Base-by-base conservation (phyloP, 83 land plant genomes). In the Picea abies region DNA sequence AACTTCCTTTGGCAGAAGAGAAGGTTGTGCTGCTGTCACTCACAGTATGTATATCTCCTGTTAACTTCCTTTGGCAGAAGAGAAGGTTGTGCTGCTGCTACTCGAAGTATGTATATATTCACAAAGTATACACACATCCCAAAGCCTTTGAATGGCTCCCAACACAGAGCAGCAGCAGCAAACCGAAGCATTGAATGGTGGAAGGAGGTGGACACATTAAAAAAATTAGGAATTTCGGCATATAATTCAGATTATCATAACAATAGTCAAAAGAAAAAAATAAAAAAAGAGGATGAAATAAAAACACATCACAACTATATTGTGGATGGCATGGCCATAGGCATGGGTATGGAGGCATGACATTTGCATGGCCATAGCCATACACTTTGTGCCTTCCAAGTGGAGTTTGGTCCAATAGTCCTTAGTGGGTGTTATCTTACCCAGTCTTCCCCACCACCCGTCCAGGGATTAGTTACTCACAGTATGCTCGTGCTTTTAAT, bases 291-390 rank as follows among this genome's bases (percentile, higher is more conserved):
- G 20, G 14, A 0, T 11, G 0, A 73, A 44, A 44, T 3, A 0
- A 19, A 11, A 44, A n/a, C n/a, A 73, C n/a, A 11, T 20, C n/a
- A 22, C 22, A 22, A 8, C 15, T n/a, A 22, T 37, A 19, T 20
- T 15, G 22, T 47, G 29, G 25, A 41, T 73, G 58, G 15, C 35
- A 26, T 26, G 35, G 35, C 56, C 77, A 73, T 73, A 11, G 22
- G 52, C 52, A 44, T 72, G 11, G 76, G 56, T 44, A 72, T 72
- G 77, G 77, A 16, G 47, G 11, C 77, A 73, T 73, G 77, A 73
- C 29, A 73, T 73, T 73, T 73, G 58, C 77, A 73, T 73, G 58
- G 77, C 20, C 47, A 22, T 73, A 4, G 47, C 44, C 77, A 73
- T 73, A 73, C 39, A 41, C 20, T 47, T 73, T 47, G 77, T 73